A percentile compares a stretch with the other conserved stretches of the same genome.
phyloP scores from a whole-genome alignment of 2,329 filamentous ascomycete genomes.

The Monilinia vaccinii-corymbosi region DNA sequence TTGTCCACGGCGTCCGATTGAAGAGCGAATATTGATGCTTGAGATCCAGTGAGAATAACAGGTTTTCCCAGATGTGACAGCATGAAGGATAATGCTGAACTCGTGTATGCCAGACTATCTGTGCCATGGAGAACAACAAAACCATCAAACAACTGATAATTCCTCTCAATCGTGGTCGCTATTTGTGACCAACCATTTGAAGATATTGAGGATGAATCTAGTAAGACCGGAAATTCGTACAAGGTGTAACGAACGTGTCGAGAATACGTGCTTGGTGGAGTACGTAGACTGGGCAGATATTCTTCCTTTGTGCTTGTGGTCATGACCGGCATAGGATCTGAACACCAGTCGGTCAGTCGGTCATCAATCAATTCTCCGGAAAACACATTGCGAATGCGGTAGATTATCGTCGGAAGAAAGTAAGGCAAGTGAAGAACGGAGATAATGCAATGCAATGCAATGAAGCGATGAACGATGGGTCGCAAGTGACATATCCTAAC shows the following conservation, averaged over 20 bases:
- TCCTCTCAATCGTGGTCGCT: conserved; percentile 46
- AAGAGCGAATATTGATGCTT: conserved; percentile 60
- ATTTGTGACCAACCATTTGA: conserved; percentile 64
- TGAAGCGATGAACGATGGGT: not conserved
- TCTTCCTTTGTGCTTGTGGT: conserved; percentile 19
- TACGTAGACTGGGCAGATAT: conserved; percentile 36
- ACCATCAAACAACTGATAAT: conserved; percentile 61
- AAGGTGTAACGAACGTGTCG: conserved; percentile 58
- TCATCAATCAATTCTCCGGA: not conserved
- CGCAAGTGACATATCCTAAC: not conserved
- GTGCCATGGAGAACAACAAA: conserved; percentile 67
- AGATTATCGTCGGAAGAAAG: not conserved
- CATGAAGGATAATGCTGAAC: conserved; percentile 66
- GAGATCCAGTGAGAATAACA: conserved; percentile 55
- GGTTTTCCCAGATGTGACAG: conserved; percentile 63
- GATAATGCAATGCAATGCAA: conserved; percentile 6
- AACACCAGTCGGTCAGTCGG: not conserved
- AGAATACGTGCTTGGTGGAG: conserved; percentile 54
- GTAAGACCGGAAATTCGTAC: conserved; percentile 57
- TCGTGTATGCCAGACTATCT: conserved; percentile 60
- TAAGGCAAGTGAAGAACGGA: not conserved
- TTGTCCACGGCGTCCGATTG: conserved; percentile 67
- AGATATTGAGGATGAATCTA: conserved; percentile 65
- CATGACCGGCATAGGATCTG: conserved; percentile 29
- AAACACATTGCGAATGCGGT: not conserved